These are phyloP conservation scores for Erysimum cheiranthoides DNA, from an alignment of 345 rosid species.

Conservation along the genomic window DNA sequence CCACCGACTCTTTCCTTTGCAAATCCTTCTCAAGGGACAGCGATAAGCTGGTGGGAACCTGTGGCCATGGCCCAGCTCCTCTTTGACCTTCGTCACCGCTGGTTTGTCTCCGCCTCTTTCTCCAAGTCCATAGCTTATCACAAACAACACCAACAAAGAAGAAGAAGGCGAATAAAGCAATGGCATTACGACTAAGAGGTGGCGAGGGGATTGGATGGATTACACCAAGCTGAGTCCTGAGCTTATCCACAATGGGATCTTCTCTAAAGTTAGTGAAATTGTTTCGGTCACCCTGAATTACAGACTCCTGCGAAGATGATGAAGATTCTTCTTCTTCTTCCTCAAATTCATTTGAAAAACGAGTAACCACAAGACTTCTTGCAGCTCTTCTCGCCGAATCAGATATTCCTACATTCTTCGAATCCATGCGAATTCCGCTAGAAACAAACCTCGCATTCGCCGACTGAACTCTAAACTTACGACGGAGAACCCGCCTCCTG, in stretches of 20 bases:
- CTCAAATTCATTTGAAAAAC: constrained; percentile 60
- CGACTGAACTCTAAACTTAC: constrained; percentile 15
- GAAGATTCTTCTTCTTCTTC: constrained; percentile 13
- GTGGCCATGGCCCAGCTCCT: constrained; percentile 71
- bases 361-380: constrained; percentile 49
- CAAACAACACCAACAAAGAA: constrained; percentile 94
- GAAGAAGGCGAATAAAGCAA: constrained; percentile 75
- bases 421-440: constrained; percentile 47
- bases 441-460: constrained; percentile 49
- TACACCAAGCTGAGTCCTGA: constrained; percentile 84
- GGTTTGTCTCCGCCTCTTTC: constrained; percentile 53
- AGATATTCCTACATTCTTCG: constrained; percentile 45
- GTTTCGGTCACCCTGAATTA: constrained; percentile 51
- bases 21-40: constrained; percentile 90
- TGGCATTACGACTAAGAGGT: constrained; percentile 69
- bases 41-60: constrained; percentile 84
- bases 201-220: constrained; percentile 95
- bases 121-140: constrained; percentile 84
- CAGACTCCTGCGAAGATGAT: constrained; percentile 46
- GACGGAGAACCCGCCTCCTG: constrained; percentile 35
- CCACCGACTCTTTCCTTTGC: constrained; percentile 97
- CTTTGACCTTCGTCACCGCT: constrained; percentile 42
- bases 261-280: constrained; percentile 68
- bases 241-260: constrained; percentile 89
- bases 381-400: constrained; percentile 49